Evolutionary conservation across 768 basidiomycete genomes (phyloP).

Genomic region (Cystobasidium tubakii): DNA sequence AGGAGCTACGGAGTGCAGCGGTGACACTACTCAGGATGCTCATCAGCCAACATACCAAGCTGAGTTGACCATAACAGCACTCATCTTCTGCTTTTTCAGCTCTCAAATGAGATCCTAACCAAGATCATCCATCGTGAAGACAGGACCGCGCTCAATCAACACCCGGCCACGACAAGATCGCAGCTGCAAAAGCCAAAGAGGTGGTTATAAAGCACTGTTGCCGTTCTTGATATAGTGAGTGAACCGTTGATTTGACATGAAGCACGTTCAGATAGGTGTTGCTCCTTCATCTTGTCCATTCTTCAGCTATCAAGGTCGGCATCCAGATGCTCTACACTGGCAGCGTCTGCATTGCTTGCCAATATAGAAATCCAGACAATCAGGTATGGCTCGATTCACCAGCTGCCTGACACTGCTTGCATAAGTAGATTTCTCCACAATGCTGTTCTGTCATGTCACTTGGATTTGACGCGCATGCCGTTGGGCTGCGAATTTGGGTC

Average conservation of each 20-base stretch:
- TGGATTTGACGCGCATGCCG: no score
- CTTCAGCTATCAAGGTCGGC: neutral
- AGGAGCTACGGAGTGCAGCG: no score
- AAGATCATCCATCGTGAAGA: neutral
- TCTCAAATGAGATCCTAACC: constrained; percentile 17
- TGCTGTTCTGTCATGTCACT: no score
- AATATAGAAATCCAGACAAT: constrained; percentile 21
- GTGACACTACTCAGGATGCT: no score
- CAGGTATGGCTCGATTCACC: constrained; percentile 26
- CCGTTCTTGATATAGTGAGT: constrained; percentile 8
- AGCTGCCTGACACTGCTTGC: neutral
- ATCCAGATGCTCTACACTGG: constrained; percentile 26
- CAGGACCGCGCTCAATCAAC: neutral
- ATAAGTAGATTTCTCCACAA: no score
- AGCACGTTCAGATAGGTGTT: neutral
- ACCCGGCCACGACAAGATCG: neutral
- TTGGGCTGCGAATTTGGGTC: no score
- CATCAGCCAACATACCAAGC: no score
- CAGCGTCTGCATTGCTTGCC: constrained; percentile 26
- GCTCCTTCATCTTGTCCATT: neutral
- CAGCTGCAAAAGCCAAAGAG: constrained; percentile 7
- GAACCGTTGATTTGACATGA: neutral
- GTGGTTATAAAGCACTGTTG: constrained; percentile 5
- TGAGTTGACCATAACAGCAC: neutral
- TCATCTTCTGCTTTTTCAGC: neutral